Conservation (phyloP, 2,329 filamentous ascomycete species). For the Cladophialophora bantiana region DNA sequence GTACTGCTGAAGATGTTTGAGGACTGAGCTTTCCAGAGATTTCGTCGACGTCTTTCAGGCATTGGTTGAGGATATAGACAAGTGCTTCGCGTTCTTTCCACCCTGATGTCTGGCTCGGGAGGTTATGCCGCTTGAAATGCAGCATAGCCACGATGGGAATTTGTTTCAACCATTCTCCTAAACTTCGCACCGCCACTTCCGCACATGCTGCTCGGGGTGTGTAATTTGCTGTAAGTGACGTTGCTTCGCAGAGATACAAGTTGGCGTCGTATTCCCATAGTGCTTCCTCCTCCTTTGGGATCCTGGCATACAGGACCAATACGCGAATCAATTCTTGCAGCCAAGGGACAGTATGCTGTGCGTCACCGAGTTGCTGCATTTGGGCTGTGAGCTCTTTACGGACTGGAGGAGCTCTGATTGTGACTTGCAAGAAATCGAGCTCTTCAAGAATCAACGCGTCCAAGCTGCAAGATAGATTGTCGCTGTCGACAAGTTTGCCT, state of each 20-base stretch:
- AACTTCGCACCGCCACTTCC: slow-evolving; percentile 82
- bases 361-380: slow-evolving; percentile 66
- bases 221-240: slow-evolving; percentile 93
- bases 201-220: slow-evolving; percentile 91
- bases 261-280: slow-evolving; percentile 98
- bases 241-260: slow-evolving; percentile 92
- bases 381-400: slow-evolving; percentile 87
- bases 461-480: slow-evolving; percentile 90
- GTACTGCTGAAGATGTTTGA: slow-evolving; percentile 74
- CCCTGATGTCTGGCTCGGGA: slow-evolving; percentile 43
- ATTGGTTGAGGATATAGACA: slow-evolving; percentile 83
- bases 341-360: slow-evolving; percentile 74
- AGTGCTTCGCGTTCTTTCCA: slow-evolving; percentile 79
- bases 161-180: slow-evolving; percentile 85
- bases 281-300: slow-evolving; percentile 90
- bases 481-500: slow-evolving; percentile 78
- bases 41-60: slow-evolving; percentile 83
- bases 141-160: slow-evolving; percentile 80
- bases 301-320: slow-evolving; percentile 83
- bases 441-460: slow-evolving; percentile 95
- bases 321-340: slow-evolving; percentile 86
- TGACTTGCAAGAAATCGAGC: slow-evolving; percentile 91
- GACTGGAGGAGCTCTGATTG: slow-evolving; percentile 85
- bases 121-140: slow-evolving; percentile 65
- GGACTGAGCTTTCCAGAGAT: slow-evolving; percentile 73